These are phyloP conservation scores for Ceratocystiopsis brevicomis DNA, from an alignment of 2,329 filamentous ascomycete genomes.

Conservation along the genomic window DNA sequence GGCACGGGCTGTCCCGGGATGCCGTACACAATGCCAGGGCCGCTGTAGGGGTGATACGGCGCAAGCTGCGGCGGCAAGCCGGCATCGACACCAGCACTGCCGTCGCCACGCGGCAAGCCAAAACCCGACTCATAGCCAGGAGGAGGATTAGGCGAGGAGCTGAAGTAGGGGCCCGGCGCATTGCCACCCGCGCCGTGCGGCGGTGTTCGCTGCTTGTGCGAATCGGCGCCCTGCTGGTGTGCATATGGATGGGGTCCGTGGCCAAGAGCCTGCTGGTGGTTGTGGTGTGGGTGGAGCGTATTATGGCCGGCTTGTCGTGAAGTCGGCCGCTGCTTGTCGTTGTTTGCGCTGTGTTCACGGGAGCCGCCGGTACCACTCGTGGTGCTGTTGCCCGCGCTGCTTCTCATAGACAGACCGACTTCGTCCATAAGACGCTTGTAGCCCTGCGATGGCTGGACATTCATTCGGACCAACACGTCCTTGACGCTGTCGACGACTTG, in stretches of 20 bases:
- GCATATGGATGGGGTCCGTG: too few relatives aligned
- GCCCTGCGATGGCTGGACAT: constrained; percentile 82
- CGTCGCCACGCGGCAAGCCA: constrained; percentile 32
- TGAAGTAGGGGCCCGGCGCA: constrained; percentile 31
- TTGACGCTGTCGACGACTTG: constrained; percentile 88
- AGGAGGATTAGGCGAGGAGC: constrained; percentile 23
- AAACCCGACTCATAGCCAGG: constrained; percentile 33
- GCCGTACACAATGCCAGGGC: constrained; percentile 5
- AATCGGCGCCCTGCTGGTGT: too few relatives aligned
- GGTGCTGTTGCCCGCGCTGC: constrained; percentile 10
- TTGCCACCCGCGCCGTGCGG: constrained; percentile 1
- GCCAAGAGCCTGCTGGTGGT: constrained; percentile 5
- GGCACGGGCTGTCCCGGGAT: constrained; percentile 12
- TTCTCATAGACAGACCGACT: constrained; percentile 64
- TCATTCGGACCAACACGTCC: constrained; percentile 71
- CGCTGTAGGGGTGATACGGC: constrained; percentile 3
- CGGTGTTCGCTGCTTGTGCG: constrained; percentile 14
- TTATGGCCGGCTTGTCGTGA: constrained; percentile 33
- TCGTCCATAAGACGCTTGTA: constrained; percentile 99
- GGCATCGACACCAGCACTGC: constrained; percentile 20
- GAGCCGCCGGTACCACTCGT: constrained; percentile 18
- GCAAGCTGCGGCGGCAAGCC: constrained; percentile 4
- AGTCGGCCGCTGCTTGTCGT: constrained; percentile 34
- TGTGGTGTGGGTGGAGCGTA: constrained; percentile 17
- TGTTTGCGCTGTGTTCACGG: constrained; percentile 25